Evolutionary conservation across 208 protist species (phyloP).

Genomic region (Acanthamoeba rhysodes): DNA sequence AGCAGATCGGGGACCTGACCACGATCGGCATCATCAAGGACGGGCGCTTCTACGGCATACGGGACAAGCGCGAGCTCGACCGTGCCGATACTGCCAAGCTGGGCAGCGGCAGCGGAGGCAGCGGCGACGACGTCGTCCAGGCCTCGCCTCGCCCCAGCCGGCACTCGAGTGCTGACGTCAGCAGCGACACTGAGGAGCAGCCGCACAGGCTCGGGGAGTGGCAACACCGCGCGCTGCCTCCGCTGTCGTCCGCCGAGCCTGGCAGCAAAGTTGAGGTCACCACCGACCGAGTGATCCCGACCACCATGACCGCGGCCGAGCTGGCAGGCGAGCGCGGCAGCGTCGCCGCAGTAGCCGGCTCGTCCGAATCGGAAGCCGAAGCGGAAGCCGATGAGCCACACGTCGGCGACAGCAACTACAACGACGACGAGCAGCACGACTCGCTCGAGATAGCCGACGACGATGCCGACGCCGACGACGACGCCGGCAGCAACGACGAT

Average conservation of each 20-base stretch:
- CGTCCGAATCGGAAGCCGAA: too few species aligned
- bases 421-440: background rate
- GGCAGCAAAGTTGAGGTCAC: too few species aligned
- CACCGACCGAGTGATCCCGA: too few species aligned
- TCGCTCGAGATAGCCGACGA: background rate
- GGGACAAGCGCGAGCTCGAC: constrained; percentile 9
- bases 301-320: too few species aligned
- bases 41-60: constrained; percentile 12
- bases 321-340: too few species aligned
- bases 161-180: too few species aligned
- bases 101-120: background rate
- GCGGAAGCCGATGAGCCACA: too few species aligned
- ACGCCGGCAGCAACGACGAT: background rate
- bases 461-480: background rate
- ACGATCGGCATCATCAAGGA: constrained; percentile 18
- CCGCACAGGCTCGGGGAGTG: background rate
- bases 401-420: background rate
- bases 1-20: background rate
- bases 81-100: background rate
- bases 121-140: background rate
- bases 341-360: too few species aligned
- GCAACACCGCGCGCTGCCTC: background rate
- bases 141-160: too few species aligned
- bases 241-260: background rate
- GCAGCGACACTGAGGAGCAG: too few species aligned